Evolutionary conservation across 164 flowering plant species (phyloP).

Genomic region (Cinnamomum chago): DNA sequence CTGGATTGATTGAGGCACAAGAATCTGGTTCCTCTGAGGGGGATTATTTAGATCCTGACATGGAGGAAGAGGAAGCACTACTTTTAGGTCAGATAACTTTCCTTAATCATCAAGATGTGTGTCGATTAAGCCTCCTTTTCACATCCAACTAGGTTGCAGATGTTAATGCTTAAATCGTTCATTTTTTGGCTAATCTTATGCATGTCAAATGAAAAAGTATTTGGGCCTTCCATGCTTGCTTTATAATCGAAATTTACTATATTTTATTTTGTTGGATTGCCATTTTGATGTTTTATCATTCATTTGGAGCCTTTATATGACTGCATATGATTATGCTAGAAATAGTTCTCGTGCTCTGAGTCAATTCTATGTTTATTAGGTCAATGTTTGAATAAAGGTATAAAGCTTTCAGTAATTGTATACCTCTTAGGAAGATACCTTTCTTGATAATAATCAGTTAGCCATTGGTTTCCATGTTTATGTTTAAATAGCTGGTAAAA

Average conservation of each 20-base stretch:
- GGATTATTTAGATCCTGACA: slow-evolving; percentile 48
- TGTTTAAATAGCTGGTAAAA: too few species aligned
- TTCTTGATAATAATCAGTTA: too few species aligned
- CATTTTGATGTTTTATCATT: too few species aligned
- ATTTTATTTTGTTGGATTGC: too few species aligned
- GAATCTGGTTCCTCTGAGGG: slow-evolving; percentile 69
- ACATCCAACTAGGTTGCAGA: not conserved
- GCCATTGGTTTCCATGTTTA: too few species aligned
- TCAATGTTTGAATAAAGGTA: too few species aligned
- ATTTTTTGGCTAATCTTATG: not conserved
- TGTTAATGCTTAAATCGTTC: not conserved
- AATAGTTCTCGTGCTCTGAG: not conserved
- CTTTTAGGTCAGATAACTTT: slow-evolving; percentile 49
- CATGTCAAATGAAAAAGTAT: not conserved
- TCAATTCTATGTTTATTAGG: not conserved
- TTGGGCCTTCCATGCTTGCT: not conserved
- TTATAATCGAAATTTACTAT: not conserved
- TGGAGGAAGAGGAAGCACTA: slow-evolving; percentile 39
- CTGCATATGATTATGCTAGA: not conserved
- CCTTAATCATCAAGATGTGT: not conserved
- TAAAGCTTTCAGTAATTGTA: too few species aligned
- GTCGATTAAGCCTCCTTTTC: not conserved
- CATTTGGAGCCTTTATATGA: not conserved
- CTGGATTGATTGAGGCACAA: slow-evolving; percentile 46
- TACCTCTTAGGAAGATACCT: too few species aligned